Evolutionary conservation across 2,329 filamentous ascomycete genomes (phyloP).

Genomic region (Aureobasidium sp.): DNA sequence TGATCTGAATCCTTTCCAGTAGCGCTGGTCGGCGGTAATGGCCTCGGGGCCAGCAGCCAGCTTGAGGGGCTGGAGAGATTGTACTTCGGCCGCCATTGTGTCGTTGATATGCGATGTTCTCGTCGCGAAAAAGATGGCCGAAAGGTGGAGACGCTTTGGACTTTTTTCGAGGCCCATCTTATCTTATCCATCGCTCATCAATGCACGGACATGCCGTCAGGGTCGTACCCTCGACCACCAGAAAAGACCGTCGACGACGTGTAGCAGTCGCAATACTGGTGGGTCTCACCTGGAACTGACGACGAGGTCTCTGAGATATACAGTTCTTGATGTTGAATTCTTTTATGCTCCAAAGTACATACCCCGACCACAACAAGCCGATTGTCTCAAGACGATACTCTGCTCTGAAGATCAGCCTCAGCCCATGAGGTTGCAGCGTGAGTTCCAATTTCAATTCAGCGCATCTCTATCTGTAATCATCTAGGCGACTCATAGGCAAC

Average conservation of each 20-base stretch:
- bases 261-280: too few species aligned
- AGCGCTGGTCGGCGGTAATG: conserved; percentile 82
- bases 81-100: conserved; percentile 76
- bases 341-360: too few species aligned
- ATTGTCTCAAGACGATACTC: too few species aligned
- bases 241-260: neutral
- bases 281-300: neutral
- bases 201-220: neutral
- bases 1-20: conserved; percentile 94
- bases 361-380: too few species aligned
- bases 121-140: conserved; percentile 8
- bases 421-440: too few species aligned
- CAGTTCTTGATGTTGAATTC: too few species aligned
- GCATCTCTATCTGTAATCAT: too few species aligned
- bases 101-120: neutral
- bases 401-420: too few species aligned
- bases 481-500: too few species aligned
- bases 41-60: conserved; percentile 73
- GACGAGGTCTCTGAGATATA: neutral
- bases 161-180: neutral
- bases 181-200: neutral
- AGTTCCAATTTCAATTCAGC: too few species aligned
- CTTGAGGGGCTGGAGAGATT: conserved; percentile 70
- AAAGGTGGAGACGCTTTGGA: conserved; percentile 9
- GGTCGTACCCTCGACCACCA: neutral